These are phyloP conservation scores for Penicillium alfredii DNA, from an alignment of 495 filamentous ascomycete species.

Conservation along the genomic window DNA sequence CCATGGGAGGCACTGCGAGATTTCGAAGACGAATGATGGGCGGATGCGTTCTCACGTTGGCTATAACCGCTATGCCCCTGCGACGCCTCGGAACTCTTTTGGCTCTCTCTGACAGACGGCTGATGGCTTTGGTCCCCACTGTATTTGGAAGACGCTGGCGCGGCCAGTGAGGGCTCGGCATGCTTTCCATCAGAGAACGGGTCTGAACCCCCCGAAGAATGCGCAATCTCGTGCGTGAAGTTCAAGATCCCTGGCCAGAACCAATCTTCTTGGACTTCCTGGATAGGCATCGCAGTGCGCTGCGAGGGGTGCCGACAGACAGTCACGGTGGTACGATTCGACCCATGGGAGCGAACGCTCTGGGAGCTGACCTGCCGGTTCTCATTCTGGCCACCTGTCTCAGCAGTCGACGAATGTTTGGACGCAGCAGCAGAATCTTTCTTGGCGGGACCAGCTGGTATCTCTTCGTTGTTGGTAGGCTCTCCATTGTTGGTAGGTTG, in stretches of 20 bases:
- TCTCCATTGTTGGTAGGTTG: neutral
- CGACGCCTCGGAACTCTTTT: constrained; percentile 6
- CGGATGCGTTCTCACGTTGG: neutral
- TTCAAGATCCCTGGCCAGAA: constrained; percentile 10
- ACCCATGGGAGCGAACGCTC: constrained; percentile 25
- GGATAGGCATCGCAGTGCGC: constrained; percentile 17
- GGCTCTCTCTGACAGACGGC: no score
- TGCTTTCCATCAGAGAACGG: constrained; percentile 22
- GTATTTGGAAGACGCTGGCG: constrained; percentile 1
- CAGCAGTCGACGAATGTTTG: neutral
- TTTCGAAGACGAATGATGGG: constrained; percentile 1
- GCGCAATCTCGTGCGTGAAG: constrained; percentile 5
- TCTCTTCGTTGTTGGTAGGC: neutral
- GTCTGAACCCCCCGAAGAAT: constrained; percentile 13
- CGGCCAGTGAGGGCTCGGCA: neutral
- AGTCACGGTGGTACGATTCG: constrained; percentile 24
- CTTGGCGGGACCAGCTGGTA: constrained; percentile 2
- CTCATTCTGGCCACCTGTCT: constrained; percentile 7
- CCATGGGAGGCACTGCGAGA: neutral
- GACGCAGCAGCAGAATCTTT: neutral
- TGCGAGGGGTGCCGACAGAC: constrained; percentile 27
- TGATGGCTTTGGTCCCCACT: constrained; percentile 6
- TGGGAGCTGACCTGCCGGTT: constrained; percentile 25
- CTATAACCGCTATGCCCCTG: constrained; percentile 1
- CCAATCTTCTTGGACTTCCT: constrained; percentile 7